Base-by-base conservation (phyloP, 2,329 filamentous ascomycete species). In the Elsinoe necatrix region DNA sequence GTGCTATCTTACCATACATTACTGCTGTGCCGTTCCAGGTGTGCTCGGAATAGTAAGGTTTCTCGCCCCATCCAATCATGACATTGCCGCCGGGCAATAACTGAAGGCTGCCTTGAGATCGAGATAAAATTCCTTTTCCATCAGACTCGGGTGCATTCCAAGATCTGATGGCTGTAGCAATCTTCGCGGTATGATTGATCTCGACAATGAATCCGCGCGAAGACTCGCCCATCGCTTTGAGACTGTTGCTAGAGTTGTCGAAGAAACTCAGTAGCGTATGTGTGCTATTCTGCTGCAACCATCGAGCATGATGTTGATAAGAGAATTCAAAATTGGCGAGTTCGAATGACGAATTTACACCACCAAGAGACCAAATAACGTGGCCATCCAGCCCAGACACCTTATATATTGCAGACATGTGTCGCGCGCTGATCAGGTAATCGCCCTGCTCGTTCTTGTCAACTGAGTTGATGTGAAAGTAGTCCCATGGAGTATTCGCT, bases 401-500 rank as follows among this genome's bases (percentile, higher is more conserved):
- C 52, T 71, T 72, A 52, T 71, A 71, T 16, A 81, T 67, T 4
- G 73, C 69, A 61, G 71, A 73, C 50, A 72, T 71, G 62, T 79
- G 72, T 1, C 77, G 74, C 1, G 74, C 72, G 0, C 78, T 81
- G 27, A 82, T 70, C 8, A 81, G 63, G 57, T 78, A 82, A 60
- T 80, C 73, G 2, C 77, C 76, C 0, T 71, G 64, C 0, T 64
- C 60, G 43, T 72, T 71, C 63, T 80, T 79, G 62, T 78, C 76
- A 34, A 81, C 65, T 37, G 76, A 75, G 66, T 81, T 79, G 65
- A 81, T 75, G 64, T 80, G 77, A 65, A 78, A 78, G 63, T 73
- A 79, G 62, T 79, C 77, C 64, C 71, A 79, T 0, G 73, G 71
- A 9, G 72, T 71, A 37, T 64, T 61, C n/a, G 68, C 66, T 8